Base-by-base conservation (phyloP, 2,329 filamentous ascomycete species). In the Cladophialophora yegresii region DNA sequence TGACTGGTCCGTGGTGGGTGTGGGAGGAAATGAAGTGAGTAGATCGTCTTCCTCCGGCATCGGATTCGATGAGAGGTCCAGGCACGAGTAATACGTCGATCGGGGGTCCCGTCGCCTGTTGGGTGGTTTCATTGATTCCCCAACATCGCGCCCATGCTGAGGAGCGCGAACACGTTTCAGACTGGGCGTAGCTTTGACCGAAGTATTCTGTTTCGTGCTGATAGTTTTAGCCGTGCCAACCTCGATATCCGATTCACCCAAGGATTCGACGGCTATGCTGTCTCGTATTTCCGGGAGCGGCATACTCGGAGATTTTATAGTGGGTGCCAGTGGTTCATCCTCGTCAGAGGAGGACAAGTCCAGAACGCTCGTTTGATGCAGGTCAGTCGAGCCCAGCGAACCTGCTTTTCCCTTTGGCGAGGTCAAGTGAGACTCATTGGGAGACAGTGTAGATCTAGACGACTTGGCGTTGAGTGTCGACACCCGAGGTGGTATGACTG, bases 331-430 rank as follows among this genome's bases (percentile, higher is more conserved):
- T 8, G 75, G 73, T 23, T 76, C 75, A 1, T 78, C 78, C 23
- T 76, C 74, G 61, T 81, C 80, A 0, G 80, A 82, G n/a, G 80
- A 82, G 3, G 80, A 82, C 50, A 82, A 76, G 57, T 77, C 79
- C 9, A 82, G 76, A 10, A 82, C 74, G 66, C 80, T 82, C 7
- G 77, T 77, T 13, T 77, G 75, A 50, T 77, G 76, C 26, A 82
- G 72, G 65, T 82, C 78, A 12, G 72, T 72, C 33, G 74, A 63
- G 20, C 55, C 64, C 3, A 71, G 57, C 28, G 62, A 64, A 9
- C 50, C 64, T 32, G 60, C 50, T 60, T 67, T 69, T 20, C 56
- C 45, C 32, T 71, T 68, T 22, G 58, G 23, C 28, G 26, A 55
- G 22, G 47, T 36, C 10, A 16, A 45, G 26, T 57, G 55, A 28